A percentile compares a stretch with the other conserved stretches of the same genome.
Evolutionary conservation across 345 rosid genomes (phyloP).

Genomic region (Syzygium aqueum): DNA sequence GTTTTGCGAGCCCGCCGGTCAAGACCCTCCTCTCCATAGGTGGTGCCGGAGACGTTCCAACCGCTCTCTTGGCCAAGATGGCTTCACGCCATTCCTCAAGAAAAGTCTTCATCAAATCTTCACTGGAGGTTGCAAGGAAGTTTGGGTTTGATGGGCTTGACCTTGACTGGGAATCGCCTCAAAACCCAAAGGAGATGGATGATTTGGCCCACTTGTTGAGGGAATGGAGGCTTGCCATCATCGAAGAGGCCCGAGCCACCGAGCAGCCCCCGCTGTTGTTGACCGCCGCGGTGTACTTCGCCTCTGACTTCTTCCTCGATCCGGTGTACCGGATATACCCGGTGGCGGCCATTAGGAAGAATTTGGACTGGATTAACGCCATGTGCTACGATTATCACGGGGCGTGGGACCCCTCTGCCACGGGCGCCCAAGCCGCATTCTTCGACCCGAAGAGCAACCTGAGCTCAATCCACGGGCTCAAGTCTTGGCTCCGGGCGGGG

Average conservation of each 20-base stretch:
- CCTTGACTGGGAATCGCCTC: conserved; percentile 56
- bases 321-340: conserved; percentile 19
- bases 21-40: conserved; percentile 45
- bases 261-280: conserved; percentile 23
- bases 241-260: conserved; percentile 25
- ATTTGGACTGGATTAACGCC: conserved; percentile 35
- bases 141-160: conserved; percentile 50
- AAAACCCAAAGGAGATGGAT: conserved; percentile 23
- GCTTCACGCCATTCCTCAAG: conserved; percentile 24
- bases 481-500: conserved; percentile 38
- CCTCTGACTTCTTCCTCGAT: conserved; percentile 19
- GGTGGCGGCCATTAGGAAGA: conserved; percentile 8
- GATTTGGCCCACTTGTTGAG: conserved; percentile 16
- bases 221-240: conserved; percentile 34
- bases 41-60: conserved; percentile 14
- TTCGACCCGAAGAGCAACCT: conserved; percentile 37
- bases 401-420: conserved; percentile 21
- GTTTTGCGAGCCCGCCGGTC: conserved; percentile 16
- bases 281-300: conserved; percentile 50
- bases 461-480: conserved; percentile 43
- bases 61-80: conserved; percentile 14
- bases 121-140: conserved; percentile 30
- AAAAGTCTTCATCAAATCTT: conserved; percentile 25
- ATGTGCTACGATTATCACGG: conserved; percentile 58
- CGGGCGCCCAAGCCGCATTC: conserved; percentile 42